Evolutionary conservation across 202 grass and related monocot genomes (phyloP), one percentile per base, ranked within the genome.

Genomic region (Tripidium arundinaceum): DNA sequence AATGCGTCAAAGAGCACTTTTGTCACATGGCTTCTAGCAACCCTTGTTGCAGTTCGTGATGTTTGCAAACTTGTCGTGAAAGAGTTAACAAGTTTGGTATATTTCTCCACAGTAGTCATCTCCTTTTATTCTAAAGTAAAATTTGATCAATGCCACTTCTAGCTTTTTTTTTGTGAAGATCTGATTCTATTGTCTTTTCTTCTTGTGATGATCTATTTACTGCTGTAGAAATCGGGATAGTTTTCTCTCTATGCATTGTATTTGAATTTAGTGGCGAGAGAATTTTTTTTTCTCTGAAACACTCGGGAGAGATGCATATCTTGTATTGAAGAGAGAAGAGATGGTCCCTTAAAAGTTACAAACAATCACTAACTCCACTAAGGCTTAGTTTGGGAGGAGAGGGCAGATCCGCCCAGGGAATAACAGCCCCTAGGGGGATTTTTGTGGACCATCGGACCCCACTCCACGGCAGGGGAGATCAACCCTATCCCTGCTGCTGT

Each of bases 61-160:
- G 88, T 93, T 71, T 93, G 86, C 88, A 98, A 98, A 84, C 90
- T 94, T 86, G 80, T 90, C 1, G 70, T 88, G 41, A 94, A 94
- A 87, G 95, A 94, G 87, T 72, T 98, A 78, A 98, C 95, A 31
- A 94, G 82, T 65, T 98, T 90, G 95, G 92, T 98, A 91, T 75
- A 79, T 83, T 60, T 68, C 70, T 74, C 58, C 6, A 19, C 3
- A 74, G 34, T 62, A 68, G 4, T 22, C 68, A 75, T 41, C 7
- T 6, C 57, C 7, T 60, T 67, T 73, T 68, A 83, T 79, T 67
- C 39, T 57, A 38, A 62, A 82, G 57, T 78, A 78, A 58, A 34
- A 70, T 86, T 55, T 58, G 28, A 24, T 3, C 74, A 16, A 62
- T 25, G 72, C 7, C 54, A 25, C 8, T 25, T 68, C 3, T 49